Base-by-base conservation (phyloP, 2,329 filamentous ascomycete species). In the Colletotrichum sp. region DNA sequence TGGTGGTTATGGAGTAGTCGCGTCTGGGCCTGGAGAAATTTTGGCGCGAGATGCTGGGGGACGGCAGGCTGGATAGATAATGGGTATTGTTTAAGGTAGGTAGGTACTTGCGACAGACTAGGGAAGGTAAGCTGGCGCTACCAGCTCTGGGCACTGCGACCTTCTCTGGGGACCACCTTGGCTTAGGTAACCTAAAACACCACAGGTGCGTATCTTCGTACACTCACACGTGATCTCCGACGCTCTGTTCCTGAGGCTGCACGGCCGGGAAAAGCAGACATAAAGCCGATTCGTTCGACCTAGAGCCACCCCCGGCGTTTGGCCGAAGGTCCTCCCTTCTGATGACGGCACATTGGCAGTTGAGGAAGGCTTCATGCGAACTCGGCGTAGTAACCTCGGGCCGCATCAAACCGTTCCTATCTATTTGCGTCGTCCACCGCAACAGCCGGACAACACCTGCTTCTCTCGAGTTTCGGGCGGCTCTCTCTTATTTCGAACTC, bases 1-100 rank as follows among this genome's bases (percentile, higher is more conserved):
- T 58, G 64, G 48, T 74, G 67, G 71, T 77, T 75, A 69, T 76
- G 76, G 76, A 67, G 78, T 79, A 78, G 79, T 79, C 79, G 79
- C 78, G 79, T 79, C 75, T 74, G 80, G 80, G 81, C 71, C 75
- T 78, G 80, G 81, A 81, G 82, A 84, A 85, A 83, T 84, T 84
- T 85, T 84, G 83, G 84, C 82, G 84, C 83, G 83, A 82, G 79
- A 64, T 36, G 60, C 60, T 64, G 61, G 60, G 28, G 32, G 32
- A 28, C 8, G 32, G 28, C 28, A 28, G 58, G 58, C 58, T 34
- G 43, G 43, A 52, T 13, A 13, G 43, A 52, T 13, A 13, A 52
- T 52, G 22, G 18, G 39, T 10, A n/a, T n/a, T 48, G 43, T 22
- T 48, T n/a, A 43, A 36, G 36, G 7, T 10, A 48, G 18, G 18